Evolutionary conservation across 805 yeast species (phyloP), one percentile per base, ranked within the genome.

Genomic region (Wickerhamia fluorescens): DNA sequence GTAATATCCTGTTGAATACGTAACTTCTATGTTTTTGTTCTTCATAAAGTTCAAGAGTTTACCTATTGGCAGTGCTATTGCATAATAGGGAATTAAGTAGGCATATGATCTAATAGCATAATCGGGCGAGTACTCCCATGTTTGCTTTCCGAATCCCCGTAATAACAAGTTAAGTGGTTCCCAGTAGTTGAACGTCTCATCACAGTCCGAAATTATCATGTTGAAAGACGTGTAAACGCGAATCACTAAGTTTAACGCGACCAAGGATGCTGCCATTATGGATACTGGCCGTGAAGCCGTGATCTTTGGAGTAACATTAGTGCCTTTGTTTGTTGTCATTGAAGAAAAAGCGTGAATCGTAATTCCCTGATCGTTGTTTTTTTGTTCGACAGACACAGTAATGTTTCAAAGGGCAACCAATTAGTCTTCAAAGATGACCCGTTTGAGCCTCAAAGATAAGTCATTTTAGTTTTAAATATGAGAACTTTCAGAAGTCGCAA

Each of bases 121-220:
- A 30, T 70, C 81, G 0, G 96, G 96, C 1, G 95, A 84, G 51
- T 88, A 89, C 49, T 88, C 96, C 96, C 96, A 88, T 0, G 96
- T 88, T 53, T 87, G 87, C 43, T 87, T 82, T 2, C 96, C 97
- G 51, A 86, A 85, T 3, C 80, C 81, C 40, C 95, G 69, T 1
- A 79, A 54, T 20, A 88, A 41, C 29, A 80, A 65, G 49, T 89
- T 88, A 34, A 89, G 60, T 1, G 97, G 96, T 40, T 89, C 97
- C 89, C 95, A 87, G 56, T 84, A 89, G 49, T 89, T 89, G 68
- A 73, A 89, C 0, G 78, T 73, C 53, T 89, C 97, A 53, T 89
- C 96, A 50, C 96, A 88, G 45, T 88, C 97, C 2, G 92, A 74
- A 16, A 89, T 79, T 20, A 86, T 76, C 51, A 84, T 75, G 43